Conservation (phyloP, 495 filamentous ascomycete species). For the Rusavskia elegans region DNA sequence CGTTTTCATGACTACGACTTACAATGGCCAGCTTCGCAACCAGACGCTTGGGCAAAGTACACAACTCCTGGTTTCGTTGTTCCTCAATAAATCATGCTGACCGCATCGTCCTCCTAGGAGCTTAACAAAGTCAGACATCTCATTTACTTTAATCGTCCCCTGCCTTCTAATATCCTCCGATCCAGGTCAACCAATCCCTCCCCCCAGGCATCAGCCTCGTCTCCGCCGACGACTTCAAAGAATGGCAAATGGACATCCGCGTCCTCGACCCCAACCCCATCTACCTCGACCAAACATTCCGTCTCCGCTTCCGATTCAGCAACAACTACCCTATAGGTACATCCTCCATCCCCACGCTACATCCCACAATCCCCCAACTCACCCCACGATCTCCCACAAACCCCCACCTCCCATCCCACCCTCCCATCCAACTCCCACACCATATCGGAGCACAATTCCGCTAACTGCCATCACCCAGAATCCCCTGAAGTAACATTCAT, state of each 20-base stretch:
- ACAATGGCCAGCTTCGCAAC: constrained; percentile 19
- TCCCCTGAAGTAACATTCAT: constrained; percentile 88
- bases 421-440: neutral
- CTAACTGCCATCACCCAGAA: constrained; percentile 30
- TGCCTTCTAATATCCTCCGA: neutral
- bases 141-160: neutral
- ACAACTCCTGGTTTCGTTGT: neutral
- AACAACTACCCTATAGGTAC: constrained; percentile 80
- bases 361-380: neutral
- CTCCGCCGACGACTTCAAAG: constrained; percentile 61
- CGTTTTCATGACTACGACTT: too few species aligned
- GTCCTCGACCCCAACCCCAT: constrained; percentile 87
- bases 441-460: too few species aligned
- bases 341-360: constrained; percentile 2
- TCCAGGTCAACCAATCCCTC: constrained; percentile 31
- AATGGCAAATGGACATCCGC: constrained; percentile 87
- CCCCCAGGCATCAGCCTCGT: constrained; percentile 64
- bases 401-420: neutral
- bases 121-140: constrained; percentile 22
- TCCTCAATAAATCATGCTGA: neutral
- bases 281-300: constrained; percentile 64
- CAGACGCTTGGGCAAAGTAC: constrained; percentile 34
- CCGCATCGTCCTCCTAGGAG: constrained; percentile 15
- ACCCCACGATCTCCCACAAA: neutral
- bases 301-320: constrained; percentile 76